Evolutionary conservation across 2,329 filamentous ascomycete genomes (phyloP), one percentile per base, ranked within the genome.

Genomic region (Bipolaris oryzae): DNA sequence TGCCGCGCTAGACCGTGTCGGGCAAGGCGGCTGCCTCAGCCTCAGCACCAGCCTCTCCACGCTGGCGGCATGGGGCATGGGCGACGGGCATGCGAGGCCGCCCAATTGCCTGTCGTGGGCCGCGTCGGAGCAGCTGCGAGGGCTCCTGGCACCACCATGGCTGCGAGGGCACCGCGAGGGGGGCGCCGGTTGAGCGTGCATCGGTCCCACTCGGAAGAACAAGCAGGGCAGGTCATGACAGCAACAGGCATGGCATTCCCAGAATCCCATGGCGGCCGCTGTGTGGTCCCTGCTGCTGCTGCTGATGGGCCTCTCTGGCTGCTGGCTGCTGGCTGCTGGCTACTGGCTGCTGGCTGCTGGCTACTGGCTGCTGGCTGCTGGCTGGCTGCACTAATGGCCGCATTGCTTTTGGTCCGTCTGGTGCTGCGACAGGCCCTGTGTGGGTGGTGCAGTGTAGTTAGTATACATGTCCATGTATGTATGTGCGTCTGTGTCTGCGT

Each of bases 171-270:
- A 20, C n/a, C 16, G 5, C 25, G 49, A 33, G 38, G 34, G 34
- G 42, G 38, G 42, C 47, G 21, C 23, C 42, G 49, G 49, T 41
- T 45, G 28, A 43, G 54, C 43, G 45, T 49, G 45, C 50, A 54
- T 54, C 39, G 55, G 55, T 54, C 55, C 55, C 55, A 53, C 50
- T 39, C 43, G 50, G 13, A 15, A 53, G 43, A 35, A 41, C 53
- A 56, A 41, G 35, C 35, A 38, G 39, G 39, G 38, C 38, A 41
- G 38, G 18, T 16, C 39, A 23, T 31, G 44, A 16, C 21, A 47
- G 38, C 28, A 43, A 43, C 53, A 28, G 21, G 43, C 39, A 57
- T 57, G 55, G 55, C 37, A 57, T 54, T 54, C 38, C 49, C 33
- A 39, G 43, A 57, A 49, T 57, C 45, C 55, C 55, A 57, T 57